phyloP scores from a whole-genome alignment of 805 yeast species.

The Clavispora phyllophila region DNA sequence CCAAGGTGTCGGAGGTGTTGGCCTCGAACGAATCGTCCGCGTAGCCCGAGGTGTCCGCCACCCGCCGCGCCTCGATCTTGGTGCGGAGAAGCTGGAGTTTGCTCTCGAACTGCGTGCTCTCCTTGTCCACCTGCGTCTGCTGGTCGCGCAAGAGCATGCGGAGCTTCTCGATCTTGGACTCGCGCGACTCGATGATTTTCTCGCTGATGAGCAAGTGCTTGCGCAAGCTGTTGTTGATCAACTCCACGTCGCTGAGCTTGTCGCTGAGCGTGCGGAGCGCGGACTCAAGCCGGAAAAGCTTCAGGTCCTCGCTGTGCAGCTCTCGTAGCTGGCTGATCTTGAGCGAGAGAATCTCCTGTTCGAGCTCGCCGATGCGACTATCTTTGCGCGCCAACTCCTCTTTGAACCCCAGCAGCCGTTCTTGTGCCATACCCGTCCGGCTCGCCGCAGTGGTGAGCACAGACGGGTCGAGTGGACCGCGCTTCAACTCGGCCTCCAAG shows the following conservation, averaged over 20 bases:
- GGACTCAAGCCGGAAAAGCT: constrained; percentile 49
- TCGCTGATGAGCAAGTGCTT: constrained; percentile 53
- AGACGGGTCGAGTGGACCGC: neutral
- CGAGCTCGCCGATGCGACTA: constrained; percentile 13
- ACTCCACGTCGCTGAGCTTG: constrained; percentile 58
- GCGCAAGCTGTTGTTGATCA: constrained; percentile 53
- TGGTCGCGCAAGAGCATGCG: constrained; percentile 48
- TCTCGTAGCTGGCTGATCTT: constrained; percentile 19
- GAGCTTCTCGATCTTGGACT: constrained; percentile 50
- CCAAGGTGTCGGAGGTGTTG: neutral
- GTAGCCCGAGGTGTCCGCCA: constrained; percentile 3
- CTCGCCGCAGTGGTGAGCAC: neutral
- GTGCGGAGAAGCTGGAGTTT: constrained; percentile 24
- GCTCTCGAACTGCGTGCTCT: constrained; percentile 45
- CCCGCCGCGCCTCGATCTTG: constrained; percentile 13
- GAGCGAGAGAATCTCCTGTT: constrained; percentile 12
- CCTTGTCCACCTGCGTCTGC: constrained; percentile 43
- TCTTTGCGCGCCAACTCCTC: constrained; percentile 13
- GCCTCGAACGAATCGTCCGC: neutral
- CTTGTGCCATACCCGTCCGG: constrained; percentile 1
- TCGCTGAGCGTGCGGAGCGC: constrained; percentile 52
- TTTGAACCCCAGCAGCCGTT: neutral
- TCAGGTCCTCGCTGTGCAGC: constrained; percentile 41
- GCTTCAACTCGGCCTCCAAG: constrained; percentile 36
- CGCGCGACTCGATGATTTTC: constrained; percentile 53